Base-by-base conservation (phyloP, 192 early-diverging fungal genomes). In the Chytriomyces sp. region DNA sequence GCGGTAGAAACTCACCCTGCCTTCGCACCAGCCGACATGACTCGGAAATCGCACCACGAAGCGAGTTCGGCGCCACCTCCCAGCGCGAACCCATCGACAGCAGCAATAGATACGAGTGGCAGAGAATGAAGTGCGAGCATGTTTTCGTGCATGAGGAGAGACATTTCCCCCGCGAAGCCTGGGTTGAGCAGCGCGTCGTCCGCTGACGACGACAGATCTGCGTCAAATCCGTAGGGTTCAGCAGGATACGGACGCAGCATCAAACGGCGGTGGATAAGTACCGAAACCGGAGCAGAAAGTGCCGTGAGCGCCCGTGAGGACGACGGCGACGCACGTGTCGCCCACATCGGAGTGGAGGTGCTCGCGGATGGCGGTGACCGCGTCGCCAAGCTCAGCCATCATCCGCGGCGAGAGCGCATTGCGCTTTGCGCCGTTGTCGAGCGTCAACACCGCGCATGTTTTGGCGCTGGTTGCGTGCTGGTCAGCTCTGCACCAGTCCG, bases 51-150 rank as follows among this genome's bases (percentile, higher is more conserved):
- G 74, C 84, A 85, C 14, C 81, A 83, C 4, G 85, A 83, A 1
- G 84, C 78, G 44, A 90, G 71, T 59, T 91, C 90, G 3, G 87
- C 85, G 1, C 90, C 90, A 12, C 89, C 90, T 7, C 89, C 90
- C 22, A 91, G 76, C 32, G 89, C 88, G n/a, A 80, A 76, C 39
- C 86, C 85, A 32, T 86, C 80, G 19, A 90, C 79, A 0, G 86
- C 82, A 3, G 88, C 89, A 10, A 89, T 75, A 14, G 90, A 79
- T 2, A 91, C 61, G 26, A 90, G 53, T 8, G 88, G 86, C 19
- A 91, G 74, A 1, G 76, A 73, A 40, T 79, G 52, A 52, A 91
- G 79, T 8, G 81, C 73, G 0, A 81, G 73, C 14, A 91, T 60
- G 25, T 82, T 85, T 52, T 83, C 78, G 74, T 90, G 87, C 90